phyloP scores from a whole-genome alignment of 768 basidiomycete genomes.

The Trametes coccinea region DNA sequence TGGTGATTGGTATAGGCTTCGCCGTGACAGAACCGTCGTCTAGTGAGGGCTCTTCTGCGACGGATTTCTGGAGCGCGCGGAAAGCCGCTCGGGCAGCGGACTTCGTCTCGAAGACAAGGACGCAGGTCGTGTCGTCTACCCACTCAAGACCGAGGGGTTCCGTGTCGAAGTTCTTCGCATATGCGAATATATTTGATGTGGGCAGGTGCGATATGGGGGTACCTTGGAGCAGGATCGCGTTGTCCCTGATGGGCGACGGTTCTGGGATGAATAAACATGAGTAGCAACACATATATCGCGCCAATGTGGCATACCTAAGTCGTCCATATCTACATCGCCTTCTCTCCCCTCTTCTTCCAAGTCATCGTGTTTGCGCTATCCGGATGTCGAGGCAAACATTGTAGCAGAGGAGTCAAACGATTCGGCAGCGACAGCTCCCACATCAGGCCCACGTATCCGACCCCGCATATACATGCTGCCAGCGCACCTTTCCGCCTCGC shows the following conservation, averaged over 20 bases:
- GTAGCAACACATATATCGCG: too few relatives aligned
- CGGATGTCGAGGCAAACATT: slow-evolving; percentile 13
- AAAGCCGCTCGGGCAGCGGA: slow-evolving; percentile 53
- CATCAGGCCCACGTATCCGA: slow-evolving; percentile 46
- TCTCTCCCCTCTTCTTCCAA: slow-evolving; percentile 37
- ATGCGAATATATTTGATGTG: slow-evolving; percentile 78
- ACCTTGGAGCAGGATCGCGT: slow-evolving; percentile 75
- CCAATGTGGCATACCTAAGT: slow-evolving; percentile 12
- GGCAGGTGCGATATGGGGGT: slow-evolving; percentile 73
- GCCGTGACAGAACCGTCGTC: slow-evolving; percentile 61
- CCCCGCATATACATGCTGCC: slow-evolving; percentile 40
- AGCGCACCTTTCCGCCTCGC: slow-evolving; percentile 73
- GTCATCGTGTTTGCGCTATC: slow-evolving; percentile 51
- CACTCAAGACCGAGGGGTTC: slow-evolving; percentile 80
- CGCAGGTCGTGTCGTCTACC: slow-evolving; percentile 82
- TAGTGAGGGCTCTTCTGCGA: slow-evolving; percentile 49
- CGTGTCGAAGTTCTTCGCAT: slow-evolving; percentile 75
- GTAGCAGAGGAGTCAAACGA: neutral
- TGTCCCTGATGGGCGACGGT: slow-evolving; percentile 54
- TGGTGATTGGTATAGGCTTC: slow-evolving; percentile 65
- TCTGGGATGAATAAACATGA: neutral
- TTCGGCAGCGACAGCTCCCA: slow-evolving; percentile 27
- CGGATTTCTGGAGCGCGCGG: slow-evolving; percentile 50
- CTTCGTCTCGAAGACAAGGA: slow-evolving; percentile 70
- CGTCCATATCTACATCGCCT: slow-evolving; percentile 30